These are phyloP conservation scores for Apiospora aurea DNA, from an alignment of 2,329 filamentous ascomycete genomes.

Conservation along the genomic window DNA sequence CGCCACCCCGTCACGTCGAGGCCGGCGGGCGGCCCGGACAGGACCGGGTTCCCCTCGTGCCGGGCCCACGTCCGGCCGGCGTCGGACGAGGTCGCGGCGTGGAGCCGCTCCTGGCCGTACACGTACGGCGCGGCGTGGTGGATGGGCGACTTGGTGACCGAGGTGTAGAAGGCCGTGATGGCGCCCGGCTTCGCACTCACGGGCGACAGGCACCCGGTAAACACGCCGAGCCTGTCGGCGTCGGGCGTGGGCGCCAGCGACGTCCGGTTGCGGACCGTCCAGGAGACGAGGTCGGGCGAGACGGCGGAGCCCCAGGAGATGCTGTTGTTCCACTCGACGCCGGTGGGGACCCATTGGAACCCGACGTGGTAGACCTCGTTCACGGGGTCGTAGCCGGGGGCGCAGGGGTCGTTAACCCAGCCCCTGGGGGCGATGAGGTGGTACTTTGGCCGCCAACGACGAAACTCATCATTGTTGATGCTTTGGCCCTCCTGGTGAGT, in stretches of 20 bases:
- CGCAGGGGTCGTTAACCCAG: constrained; percentile 10
- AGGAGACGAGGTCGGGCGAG: not conserved
- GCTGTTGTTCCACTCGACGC: constrained; percentile 1
- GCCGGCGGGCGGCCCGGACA: not conserved
- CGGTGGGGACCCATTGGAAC: constrained; percentile 1
- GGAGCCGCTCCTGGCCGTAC: not conserved
- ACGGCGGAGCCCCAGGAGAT: constrained; percentile 8
- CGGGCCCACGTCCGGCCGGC: not conserved
- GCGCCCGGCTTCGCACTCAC: not conserved
- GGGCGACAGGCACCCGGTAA: not conserved
- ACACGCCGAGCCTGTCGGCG: not conserved
- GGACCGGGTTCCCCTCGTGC: not conserved
- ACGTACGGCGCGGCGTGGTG: not conserved
- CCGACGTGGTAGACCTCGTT: not conserved
- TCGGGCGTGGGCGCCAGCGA: not conserved
- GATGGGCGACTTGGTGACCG: not conserved
- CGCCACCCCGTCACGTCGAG: not conserved
- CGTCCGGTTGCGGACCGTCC: not conserved
- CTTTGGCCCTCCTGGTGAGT: not conserved
- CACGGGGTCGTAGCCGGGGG: not conserved
- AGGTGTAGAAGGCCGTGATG: not conserved
- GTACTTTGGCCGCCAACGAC: not conserved
- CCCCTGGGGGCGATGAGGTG: not conserved
- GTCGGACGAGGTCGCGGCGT: not conserved
- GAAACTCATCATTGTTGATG: not conserved